A percentile compares a stretch with the other conserved stretches of the same genome.
These are phyloP conservation scores for Corchorus olitorius DNA, from an alignment of 345 rosid genomes.

Conservation along the genomic window DNA sequence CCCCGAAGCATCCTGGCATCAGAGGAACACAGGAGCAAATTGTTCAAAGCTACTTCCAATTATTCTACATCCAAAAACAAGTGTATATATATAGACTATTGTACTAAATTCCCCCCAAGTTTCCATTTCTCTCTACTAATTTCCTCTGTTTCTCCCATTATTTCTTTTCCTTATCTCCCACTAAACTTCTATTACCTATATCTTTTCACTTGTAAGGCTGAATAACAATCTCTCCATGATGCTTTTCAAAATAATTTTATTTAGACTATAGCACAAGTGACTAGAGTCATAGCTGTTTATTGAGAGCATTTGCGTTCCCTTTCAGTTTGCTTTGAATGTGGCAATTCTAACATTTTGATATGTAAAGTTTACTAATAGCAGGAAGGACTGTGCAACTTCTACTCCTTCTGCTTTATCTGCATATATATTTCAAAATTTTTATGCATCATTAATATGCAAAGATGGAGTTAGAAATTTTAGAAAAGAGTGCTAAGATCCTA, in stretches of 20 bases:
- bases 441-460: not conserved
- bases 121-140: no score
- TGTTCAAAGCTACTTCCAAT: not conserved
- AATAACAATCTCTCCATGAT: not conserved
- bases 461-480: not conserved
- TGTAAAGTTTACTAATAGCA: not conserved
- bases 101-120: no score
- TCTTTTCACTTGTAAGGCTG: not conserved
- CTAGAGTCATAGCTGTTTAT: not conserved
- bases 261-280: not conserved
- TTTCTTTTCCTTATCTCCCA: no score
- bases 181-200: no score
- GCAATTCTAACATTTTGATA: not conserved
- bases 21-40: not conserved
- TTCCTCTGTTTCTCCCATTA: no score
- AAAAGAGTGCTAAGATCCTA: not conserved
- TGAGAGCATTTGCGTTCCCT: not conserved
- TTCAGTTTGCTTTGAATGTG: not conserved
- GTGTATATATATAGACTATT: not conserved
- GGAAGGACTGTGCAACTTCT: not conserved
- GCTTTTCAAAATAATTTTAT: not conserved
- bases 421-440: not conserved
- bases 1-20: conserved; percentile 33
- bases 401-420: not conserved
- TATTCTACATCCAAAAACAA: not conserved